Base-by-base conservation (phyloP, 1,284 basidiomycete species). In the Mycosarcoma maydis region DNA sequence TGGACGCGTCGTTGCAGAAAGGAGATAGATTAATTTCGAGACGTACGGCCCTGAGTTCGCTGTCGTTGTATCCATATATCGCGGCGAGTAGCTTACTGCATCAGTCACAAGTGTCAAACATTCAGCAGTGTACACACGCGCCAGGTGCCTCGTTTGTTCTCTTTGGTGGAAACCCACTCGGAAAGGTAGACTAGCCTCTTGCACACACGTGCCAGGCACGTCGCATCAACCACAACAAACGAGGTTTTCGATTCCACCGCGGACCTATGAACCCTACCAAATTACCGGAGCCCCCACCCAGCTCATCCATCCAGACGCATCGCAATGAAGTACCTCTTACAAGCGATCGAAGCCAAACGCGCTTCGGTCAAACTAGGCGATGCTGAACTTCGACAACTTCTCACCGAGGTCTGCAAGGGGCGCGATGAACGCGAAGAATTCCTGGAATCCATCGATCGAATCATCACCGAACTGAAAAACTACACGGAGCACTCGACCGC, bases 401-500 rank as follows among this genome's bases (percentile, higher is more conserved):
- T 81, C 48, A 76, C 61, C 13, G 78, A 78, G 38, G 75, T 76
- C 17, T 67, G 75, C 24, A 69, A 72, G 38, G 74, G 72, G 8
- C 72, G 75, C 19, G 80, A 81, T 40, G 78, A 80, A 43, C 65
- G 75, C 11, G 73, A 79, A 51, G 77, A 80, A 38, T 75, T 80
- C 38, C 59, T 75, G 58, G 80, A 81, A 48, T 72, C 78, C 22
- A 78, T 81, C 44, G 77, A 79, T 39, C 67, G 80, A 13, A 73
- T 81, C 50, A 54, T 81, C 49, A 75, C 70, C 29, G 80, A 81
- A 43, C 73, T 81, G 41, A 72, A 75, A 16, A 77, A 74, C 55
- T 79, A 79, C 49, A 75, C 72, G n/a, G 79, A 80, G 43, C 78
- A 81, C 44, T 78, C 78, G 4, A 64, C 66, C 33, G 77, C 78